Conservation (phyloP, 176 grass and related monocot genomes). For the Lolium perenne region DNA sequence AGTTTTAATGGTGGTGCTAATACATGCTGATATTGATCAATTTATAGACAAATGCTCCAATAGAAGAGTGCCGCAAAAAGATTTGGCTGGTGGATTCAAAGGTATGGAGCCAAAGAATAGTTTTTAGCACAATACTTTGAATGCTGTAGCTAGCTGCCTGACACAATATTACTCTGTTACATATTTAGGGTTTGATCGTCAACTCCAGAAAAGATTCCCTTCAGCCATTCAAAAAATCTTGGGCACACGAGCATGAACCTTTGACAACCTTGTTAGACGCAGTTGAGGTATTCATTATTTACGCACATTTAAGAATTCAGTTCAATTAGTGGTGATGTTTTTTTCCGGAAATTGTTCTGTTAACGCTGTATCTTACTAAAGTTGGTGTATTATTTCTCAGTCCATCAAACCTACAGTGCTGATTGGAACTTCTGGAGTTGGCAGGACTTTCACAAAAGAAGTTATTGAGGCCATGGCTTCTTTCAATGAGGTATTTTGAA, state of each 20-base stretch:
- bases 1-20: constrained; percentile 28
- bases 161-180: constrained; percentile 45
- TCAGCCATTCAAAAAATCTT: constrained; percentile 90
- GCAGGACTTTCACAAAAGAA: constrained; percentile 84
- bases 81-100: constrained; percentile 97
- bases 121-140: constrained; percentile 37
- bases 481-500: constrained; percentile 71
- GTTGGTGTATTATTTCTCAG: constrained; percentile 52
- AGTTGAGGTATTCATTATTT: constrained; percentile 66
- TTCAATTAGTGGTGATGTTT: constrained; percentile 15
- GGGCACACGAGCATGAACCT: constrained; percentile 93
- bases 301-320: constrained; percentile 23
- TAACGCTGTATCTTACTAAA: constrained; percentile 31
- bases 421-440: constrained; percentile 94
- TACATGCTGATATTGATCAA: constrained; percentile 32
- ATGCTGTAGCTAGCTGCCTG: constrained; percentile 29
- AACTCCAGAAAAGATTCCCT: constrained; percentile 70
- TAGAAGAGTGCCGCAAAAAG: constrained; percentile 92
- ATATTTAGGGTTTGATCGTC: constrained; percentile 91
- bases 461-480: constrained; percentile 92
- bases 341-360: constrained; percentile 20
- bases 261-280: constrained; percentile 74
- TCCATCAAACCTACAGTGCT: constrained; percentile 94
- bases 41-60: constrained; percentile 78
- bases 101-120: constrained; percentile 51